Percentiles rank a stretch among this genome's conserved stretches.
These are phyloP conservation scores for Saturnispora saitoi DNA, from an alignment of 805 yeast species.

Conservation along the genomic window DNA sequence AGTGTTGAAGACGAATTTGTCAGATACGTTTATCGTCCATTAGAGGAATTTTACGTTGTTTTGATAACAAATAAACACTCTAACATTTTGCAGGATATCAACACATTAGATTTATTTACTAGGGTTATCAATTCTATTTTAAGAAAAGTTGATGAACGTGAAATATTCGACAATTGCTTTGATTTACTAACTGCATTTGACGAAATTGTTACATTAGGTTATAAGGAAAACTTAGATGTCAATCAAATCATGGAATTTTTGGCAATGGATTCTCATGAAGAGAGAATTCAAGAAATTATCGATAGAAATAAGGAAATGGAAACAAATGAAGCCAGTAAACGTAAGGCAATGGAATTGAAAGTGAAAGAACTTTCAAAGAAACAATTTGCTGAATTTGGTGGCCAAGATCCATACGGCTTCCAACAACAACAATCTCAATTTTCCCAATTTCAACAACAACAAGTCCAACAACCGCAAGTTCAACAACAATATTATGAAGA, in stretches of 20 bases:
- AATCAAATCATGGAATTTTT: constrained; percentile 80
- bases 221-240: constrained; percentile 75
- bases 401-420: background rate
- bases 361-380: constrained; percentile 63
- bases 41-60: constrained; percentile 88
- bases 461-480: constrained; percentile 13
- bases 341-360: constrained; percentile 86
- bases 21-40: constrained; percentile 91
- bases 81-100: constrained; percentile 89
- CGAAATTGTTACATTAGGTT: constrained; percentile 85
- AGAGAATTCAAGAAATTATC: constrained; percentile 94
- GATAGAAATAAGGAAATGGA: constrained; percentile 95
- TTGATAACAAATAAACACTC: constrained; percentile 85
- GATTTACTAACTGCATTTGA: constrained; percentile 88
- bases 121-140: constrained; percentile 72
- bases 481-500: constrained; percentile 13
- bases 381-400: constrained; percentile 31
- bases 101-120: constrained; percentile 78
- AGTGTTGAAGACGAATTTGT: constrained; percentile 88
- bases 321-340: constrained; percentile 94
- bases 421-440: constrained; percentile 13
- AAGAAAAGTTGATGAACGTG: constrained; percentile 69
- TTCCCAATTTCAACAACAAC: constrained; percentile 15
- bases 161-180: constrained; percentile 76
- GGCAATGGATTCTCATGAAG: constrained; percentile 98